phyloP scores from a whole-genome alignment of 306 rosid species.

The Mimosa pudica region DNA sequence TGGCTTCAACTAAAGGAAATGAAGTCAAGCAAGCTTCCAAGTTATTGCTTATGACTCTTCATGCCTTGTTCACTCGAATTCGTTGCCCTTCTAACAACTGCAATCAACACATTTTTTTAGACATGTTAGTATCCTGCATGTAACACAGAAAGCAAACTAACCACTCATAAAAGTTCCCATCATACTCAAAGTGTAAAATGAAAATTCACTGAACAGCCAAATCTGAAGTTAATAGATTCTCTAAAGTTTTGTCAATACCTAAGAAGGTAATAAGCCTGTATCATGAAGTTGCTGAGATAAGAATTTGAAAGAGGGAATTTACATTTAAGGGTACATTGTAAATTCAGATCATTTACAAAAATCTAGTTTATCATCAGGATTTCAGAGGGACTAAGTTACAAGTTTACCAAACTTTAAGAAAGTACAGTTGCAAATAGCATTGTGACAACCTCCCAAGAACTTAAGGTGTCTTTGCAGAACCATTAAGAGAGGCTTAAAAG shows the following conservation, averaged over 20 bases:
- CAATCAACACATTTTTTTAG: slow-evolving; percentile 32
- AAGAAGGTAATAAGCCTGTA: slow-evolving; percentile 14
- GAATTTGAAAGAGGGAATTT: background rate
- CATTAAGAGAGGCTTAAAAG: background rate
- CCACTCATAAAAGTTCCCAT: slow-evolving; percentile 18
- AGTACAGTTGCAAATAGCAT: background rate
- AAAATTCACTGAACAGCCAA: slow-evolving; percentile 20
- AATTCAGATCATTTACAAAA: background rate
- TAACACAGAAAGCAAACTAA: slow-evolving; percentile 28
- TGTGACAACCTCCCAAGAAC: background rate
- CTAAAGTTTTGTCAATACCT: slow-evolving; percentile 14
- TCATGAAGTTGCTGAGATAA: background rate
- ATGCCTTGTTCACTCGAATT: slow-evolving; percentile 91
- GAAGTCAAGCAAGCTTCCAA: slow-evolving; percentile 30
- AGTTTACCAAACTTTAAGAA: background rate
- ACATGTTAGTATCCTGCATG: slow-evolving; percentile 9
- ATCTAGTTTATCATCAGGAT: background rate
- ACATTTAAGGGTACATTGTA: background rate
- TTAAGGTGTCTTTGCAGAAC: background rate
- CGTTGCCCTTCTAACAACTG: slow-evolving; percentile 86
- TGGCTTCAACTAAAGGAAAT: slow-evolving; percentile 29
- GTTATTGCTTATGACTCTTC: slow-evolving; percentile 27
- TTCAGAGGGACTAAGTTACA: background rate
- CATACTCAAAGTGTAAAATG: slow-evolving; percentile 27
- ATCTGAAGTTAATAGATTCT: slow-evolving; percentile 9